Base-by-base conservation (phyloP, 1,139 yeast species). In the Citeromyces siamensis region DNA sequence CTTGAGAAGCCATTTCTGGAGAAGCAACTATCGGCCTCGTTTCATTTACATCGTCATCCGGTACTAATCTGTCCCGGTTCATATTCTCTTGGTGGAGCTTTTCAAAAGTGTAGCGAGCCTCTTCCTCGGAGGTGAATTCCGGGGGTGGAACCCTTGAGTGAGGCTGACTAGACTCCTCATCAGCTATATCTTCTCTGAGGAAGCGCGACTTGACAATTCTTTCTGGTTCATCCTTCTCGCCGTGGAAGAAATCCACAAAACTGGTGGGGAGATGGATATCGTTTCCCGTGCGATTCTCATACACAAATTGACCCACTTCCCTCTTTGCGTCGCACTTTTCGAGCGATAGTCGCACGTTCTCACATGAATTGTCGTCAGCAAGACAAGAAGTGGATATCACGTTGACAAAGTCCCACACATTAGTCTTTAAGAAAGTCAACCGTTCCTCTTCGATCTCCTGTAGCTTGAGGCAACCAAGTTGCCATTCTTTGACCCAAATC, bases 381-480 rank as follows among this genome's bases (percentile, higher is more conserved):
- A 85, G 90, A 52, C 94, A 84, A 5, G 78, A 67, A 0, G 85
- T 68, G 4, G 94, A 83, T 9, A 81, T 65, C 37, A 77, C 67
- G 53, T 85, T 85, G 38, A 94, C 78, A 53, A 69, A 88, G 33
- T 78, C 81, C 79, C 95, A 93, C 44, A 93, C 58, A 49, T 80
- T 83, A 13, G 81, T 65, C 49, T 86, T 84, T 40, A 84, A 53
- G 41, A 78, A 70, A 47, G 81, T 81, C 38, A 86, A 74, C 44
- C 95, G 68, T 48, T 83, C 86, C 37, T 73, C 72, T 52, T 90
- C 98, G 44, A 84, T 59, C 41, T 66, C 74, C 56, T 88, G 94
- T 42, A 84, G 66, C 45, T 75, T 76, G 43, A 68, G 73, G 33
- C 88, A 70, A 1, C 84, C 66, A 16, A 64, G 58, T 38, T 70